phyloP scores from a whole-genome alignment of 176 grass and related monocot genomes.

The Tillandsia fasciculata region DNA sequence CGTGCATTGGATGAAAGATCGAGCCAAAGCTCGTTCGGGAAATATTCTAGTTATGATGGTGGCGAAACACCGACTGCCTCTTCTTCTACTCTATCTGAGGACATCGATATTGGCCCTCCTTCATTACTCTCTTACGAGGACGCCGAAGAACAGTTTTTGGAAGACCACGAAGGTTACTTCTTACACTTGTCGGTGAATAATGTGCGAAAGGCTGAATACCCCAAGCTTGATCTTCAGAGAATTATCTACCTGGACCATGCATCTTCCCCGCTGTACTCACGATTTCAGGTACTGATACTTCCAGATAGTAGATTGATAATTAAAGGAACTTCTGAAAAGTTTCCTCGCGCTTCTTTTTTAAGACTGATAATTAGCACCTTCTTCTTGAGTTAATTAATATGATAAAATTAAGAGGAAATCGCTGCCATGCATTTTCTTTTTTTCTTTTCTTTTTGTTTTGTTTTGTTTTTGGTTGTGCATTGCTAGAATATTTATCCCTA shows the following conservation, averaged over 20 bases:
- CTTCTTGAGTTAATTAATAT: too few relatives aligned
- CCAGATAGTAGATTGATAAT: too few relatives aligned
- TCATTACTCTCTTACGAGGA: neutral
- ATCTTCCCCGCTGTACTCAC: neutral
- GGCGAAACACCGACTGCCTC: neutral
- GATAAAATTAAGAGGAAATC: too few relatives aligned
- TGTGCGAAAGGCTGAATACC: neutral
- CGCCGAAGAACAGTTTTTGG: neutral
- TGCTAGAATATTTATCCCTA: neutral
- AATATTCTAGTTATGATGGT: neutral
- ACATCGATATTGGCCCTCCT: neutral
- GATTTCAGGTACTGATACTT: neutral
- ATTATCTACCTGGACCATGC: slow-evolving; percentile 1
- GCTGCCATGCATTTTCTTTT: too few relatives aligned
- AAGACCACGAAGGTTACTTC: slow-evolving; percentile 4
- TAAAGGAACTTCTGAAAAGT: too few relatives aligned
- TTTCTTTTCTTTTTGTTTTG: too few relatives aligned
- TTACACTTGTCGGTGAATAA: neutral
- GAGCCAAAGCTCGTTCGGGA: neutral
- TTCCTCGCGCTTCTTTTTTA: too few relatives aligned
- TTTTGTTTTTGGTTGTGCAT: too few relatives aligned
- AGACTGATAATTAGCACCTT: too few relatives aligned
- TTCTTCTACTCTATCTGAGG: neutral
- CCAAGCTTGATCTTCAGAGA: slow-evolving; percentile 2
- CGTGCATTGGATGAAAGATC: neutral